Base-by-base conservation (phyloP, 805 yeast species). In the Isabelozyma heimii region DNA sequence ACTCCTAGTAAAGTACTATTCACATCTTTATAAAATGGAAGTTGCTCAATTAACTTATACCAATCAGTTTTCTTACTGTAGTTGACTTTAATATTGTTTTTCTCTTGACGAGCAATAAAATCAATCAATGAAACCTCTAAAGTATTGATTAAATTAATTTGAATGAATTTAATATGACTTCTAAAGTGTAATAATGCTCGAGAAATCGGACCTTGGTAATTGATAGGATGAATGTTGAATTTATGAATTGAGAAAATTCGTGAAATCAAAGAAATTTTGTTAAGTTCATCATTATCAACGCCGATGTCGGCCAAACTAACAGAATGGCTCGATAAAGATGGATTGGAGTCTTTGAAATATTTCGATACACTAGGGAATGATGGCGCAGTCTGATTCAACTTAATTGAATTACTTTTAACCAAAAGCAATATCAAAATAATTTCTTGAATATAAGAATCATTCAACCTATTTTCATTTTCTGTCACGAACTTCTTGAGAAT, bases 151-250 rank as follows among this genome's bases (percentile, higher is more conserved):
- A 83, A 61, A 40, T 75, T 75, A 17, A 65, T 67, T 28, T 76
- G 76, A 43, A 86, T 63, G 43, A 78, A 78, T 47, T 82, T 76
- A 43, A 86, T 62, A 48, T 82, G 81, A 15, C 90, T 84, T 59
- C 91, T 78, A 62, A 85, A 87, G 41, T 82, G 79, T 44, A 88
- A 70, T 35, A 89, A 70, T 37, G 81, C 77, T 54, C 85, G 80
- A 14, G 89, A 87, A 33, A 89, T 73, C 12, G 90, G 91, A 2
- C 91, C 91, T 42, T 79, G 77, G 66, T 81, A 84, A 44, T 78
- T 80, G 38, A 72, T 72, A 26, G 81, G 81, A 42, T 71, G 55
- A 28, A 72, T 65, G 38, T 69, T 61, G 41, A 72, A 59, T 51
- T 60, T 68, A 45, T 62, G 69, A 38, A 72, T 53, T 2, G 77